Conservation (phyloP, 176 grass and related monocot genomes). For the Zea luxurians region DNA sequence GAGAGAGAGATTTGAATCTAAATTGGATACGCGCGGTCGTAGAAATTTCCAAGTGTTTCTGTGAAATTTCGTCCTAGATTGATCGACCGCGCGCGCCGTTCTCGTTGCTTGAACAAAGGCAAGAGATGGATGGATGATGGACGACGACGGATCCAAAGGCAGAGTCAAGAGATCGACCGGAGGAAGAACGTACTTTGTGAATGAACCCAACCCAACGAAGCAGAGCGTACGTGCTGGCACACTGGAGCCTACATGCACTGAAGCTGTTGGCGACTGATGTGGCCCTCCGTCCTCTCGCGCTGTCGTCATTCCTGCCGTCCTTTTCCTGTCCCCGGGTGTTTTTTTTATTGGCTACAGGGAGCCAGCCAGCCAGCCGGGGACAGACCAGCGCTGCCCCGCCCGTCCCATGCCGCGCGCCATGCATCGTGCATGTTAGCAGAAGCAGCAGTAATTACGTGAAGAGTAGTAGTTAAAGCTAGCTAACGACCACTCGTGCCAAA, state of each 20-base stretch:
- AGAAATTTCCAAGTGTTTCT: too few relatives aligned
- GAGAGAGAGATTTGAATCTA: too few relatives aligned
- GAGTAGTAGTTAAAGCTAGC: too few relatives aligned
- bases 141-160: not conserved
- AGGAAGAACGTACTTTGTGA: conserved; percentile 33
- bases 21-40: too few relatives aligned
- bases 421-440: not conserved
- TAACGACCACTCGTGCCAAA: too few relatives aligned
- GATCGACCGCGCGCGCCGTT: too few relatives aligned
- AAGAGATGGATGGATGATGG: not conserved
- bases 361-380: not conserved
- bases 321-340: not conserved
- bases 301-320: conserved; percentile 21
- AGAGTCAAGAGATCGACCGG: conserved; percentile 40
- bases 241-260: too few relatives aligned
- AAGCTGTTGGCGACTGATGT: too few relatives aligned
- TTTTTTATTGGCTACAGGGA: not conserved
- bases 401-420: not conserved
- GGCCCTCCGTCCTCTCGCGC: not conserved
- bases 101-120: not conserved
- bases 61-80: too few relatives aligned
- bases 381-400: not conserved
- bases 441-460: too few relatives aligned
- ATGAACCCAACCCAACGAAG: not conserved
- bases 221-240: too few relatives aligned